Evolutionary conservation across 306 rosid genomes (phyloP).

Genomic region (Corylus americana): DNA sequence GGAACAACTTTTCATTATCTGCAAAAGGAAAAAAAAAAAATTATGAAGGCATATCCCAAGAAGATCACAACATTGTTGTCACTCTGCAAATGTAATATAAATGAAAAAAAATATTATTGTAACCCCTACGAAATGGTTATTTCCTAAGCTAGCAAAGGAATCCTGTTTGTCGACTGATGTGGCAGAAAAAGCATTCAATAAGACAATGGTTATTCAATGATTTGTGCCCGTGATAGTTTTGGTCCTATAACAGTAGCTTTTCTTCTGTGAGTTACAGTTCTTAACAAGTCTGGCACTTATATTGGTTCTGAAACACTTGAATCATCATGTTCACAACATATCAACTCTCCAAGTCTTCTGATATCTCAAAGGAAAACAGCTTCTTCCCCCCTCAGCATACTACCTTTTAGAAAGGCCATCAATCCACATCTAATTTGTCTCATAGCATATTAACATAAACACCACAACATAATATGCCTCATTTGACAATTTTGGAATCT

Average conservation of each 20-base stretch:
- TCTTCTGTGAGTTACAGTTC: conserved; percentile 3
- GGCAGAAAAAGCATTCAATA: conserved; percentile 12
- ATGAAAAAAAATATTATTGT: conserved; percentile 8
- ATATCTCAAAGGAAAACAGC: background rate
- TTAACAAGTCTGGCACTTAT: background rate
- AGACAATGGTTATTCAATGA: conserved; percentile 3
- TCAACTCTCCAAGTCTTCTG: background rate
- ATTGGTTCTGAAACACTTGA: background rate
- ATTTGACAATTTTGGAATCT: conserved; percentile 11
- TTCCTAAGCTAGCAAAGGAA: conserved; percentile 9
- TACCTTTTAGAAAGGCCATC: background rate
- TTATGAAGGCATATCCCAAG: conserved; percentile 7
- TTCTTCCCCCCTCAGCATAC: background rate
- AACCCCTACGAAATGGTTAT: background rate
- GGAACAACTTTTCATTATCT: conserved; percentile 85
- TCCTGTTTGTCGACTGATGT: conserved; percentile 11
- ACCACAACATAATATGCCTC: conserved; percentile 8
- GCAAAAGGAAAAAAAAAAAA: conserved; percentile 28
- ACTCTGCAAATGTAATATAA: conserved; percentile 18
- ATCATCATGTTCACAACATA: background rate
- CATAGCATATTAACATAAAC: background rate
- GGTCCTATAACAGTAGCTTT: conserved; percentile 24
- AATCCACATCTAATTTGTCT: background rate
- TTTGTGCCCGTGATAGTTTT: conserved; percentile 3
- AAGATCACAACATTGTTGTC: conserved; percentile 12